Evolutionary conservation across 2,329 filamentous ascomycete genomes (phyloP).

Genomic region (Lomentospora prolificans): DNA sequence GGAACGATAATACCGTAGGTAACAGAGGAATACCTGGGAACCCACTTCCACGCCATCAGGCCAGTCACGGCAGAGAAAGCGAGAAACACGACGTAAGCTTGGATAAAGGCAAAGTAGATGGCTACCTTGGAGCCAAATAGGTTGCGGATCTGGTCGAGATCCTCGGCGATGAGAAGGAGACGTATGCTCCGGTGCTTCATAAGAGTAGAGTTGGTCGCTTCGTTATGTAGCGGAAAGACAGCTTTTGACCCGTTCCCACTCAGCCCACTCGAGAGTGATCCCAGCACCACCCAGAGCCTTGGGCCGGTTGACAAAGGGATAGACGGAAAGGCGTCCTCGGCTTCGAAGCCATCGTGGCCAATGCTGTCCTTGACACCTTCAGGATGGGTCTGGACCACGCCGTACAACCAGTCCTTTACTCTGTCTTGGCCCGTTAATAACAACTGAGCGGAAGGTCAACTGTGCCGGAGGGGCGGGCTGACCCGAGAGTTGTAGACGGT

Average conservation of each 20-base stretch:
- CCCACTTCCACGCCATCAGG: conserved; percentile 55
- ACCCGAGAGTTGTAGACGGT: conserved; percentile 57
- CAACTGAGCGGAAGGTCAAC: too few species aligned
- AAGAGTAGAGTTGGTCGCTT: conserved; percentile 43
- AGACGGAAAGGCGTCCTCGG: conserved; percentile 60
- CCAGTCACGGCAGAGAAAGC: conserved; percentile 61
- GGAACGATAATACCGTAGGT: conserved; percentile 58
- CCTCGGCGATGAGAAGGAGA: conserved; percentile 36
- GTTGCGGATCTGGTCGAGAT: conserved; percentile 51
- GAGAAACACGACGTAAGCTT: conserved; percentile 64
- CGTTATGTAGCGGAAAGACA: conserved; percentile 55
- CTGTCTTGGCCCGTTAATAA: too few species aligned
- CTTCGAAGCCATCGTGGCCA: conserved; percentile 42
- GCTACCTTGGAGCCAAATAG: conserved; percentile 55
- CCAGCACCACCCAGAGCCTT: conserved; percentile 51
- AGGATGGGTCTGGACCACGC: conserved; percentile 55
- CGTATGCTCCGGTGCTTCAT: conserved; percentile 46
- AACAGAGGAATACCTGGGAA: conserved; percentile 62
- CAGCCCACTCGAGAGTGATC: conserved; percentile 45
- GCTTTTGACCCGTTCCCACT: conserved; percentile 52
- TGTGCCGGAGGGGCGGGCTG: not conserved
- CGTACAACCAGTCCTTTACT: conserved; percentile 67
- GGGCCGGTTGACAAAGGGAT: conserved; percentile 54
- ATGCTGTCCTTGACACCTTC: conserved; percentile 40
- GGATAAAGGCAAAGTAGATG: conserved; percentile 77